Evolutionary conservation across 495 filamentous ascomycete genomes (phyloP), one percentile per base, ranked within the genome.

Genomic region (Parachaetomium inaequale): DNA sequence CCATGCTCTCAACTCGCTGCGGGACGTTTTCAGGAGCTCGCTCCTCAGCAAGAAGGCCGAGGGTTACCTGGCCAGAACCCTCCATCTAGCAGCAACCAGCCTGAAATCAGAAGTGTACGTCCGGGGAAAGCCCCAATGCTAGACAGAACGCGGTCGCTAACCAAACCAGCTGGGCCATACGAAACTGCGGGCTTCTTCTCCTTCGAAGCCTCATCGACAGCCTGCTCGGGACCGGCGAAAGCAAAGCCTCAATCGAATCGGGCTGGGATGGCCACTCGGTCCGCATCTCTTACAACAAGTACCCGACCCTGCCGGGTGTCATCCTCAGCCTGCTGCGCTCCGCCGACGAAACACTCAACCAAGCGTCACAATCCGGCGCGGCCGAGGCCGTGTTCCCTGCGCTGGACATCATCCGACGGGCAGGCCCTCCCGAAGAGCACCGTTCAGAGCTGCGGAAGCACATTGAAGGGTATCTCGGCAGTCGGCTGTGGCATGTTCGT

Each of bases 161-260:
- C 25, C 38, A 38, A 15, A 25, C 2, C 38, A 93, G 88, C 34
- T 98, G 94, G 94, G 87, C 92, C 2, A 90, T 98, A 62, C 85
- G 92, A 1, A 98, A 98, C 67, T 96, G 90, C 58, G 91, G 93
- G 26, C 76, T 98, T 34, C 88, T 98, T 79, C 83, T 98, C 7
- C 86, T 97, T 68, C 84, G 92, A 49, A 89, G 90, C 62, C 72
- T 96, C 3, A 85, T 95, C 29, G 90, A 89, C 59, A 84, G 85
- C 25, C 79, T 97, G 56, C 82, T 91, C 12, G 87, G 88, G 4
- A 87, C 82, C 0, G 82, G 80, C 26, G 85, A 87, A 58, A 79
- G 80, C 66, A 83, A 84, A 58, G 57, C 71, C 17, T 55, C 73
- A 21, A 78, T 78, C 45, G 75, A 83, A 55, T 75, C 75, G 10